phyloP scores from a whole-genome alignment of 306 rosid species.

The Medicago arabica region DNA sequence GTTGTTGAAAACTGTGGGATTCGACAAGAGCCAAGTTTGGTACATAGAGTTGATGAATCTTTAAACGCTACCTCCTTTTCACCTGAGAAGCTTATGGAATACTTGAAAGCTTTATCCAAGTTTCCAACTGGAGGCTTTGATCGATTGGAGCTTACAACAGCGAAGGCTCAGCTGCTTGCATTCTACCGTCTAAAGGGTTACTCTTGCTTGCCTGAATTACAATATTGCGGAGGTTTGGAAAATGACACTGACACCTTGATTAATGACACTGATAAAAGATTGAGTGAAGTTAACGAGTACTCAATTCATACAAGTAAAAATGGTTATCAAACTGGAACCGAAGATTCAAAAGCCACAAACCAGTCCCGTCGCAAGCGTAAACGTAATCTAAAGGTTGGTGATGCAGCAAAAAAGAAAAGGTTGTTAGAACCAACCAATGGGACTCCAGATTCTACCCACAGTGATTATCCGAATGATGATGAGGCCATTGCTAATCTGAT shows the following conservation, averaged over 20 bases:
- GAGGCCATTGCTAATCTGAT: slow-evolving; percentile 42
- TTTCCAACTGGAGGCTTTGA: slow-evolving; percentile 61
- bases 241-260: slow-evolving; percentile 45
- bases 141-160: slow-evolving; percentile 69
- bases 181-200: slow-evolving; percentile 76
- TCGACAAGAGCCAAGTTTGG: slow-evolving; percentile 53
- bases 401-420: slow-evolving; percentile 67
- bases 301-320: slow-evolving; percentile 43
- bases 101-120: slow-evolving; percentile 65
- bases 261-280: slow-evolving; percentile 42
- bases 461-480: slow-evolving; percentile 58
- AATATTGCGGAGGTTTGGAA: slow-evolving; percentile 70
- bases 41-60: slow-evolving; percentile 62
- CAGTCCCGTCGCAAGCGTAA: slow-evolving; percentile 64
- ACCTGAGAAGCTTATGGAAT: slow-evolving; percentile 63
- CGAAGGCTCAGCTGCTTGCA: slow-evolving; percentile 83
- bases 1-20: slow-evolving; percentile 79
- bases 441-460: slow-evolving; percentile 49
- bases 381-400: slow-evolving; percentile 65
- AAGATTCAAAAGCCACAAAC: slow-evolving; percentile 48
- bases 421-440: slow-evolving; percentile 65
- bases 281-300: slow-evolving; percentile 50
- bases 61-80: slow-evolving; percentile 62
- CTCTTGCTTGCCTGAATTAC: slow-evolving; percentile 75
- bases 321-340: slow-evolving; percentile 52